A percentile compares a stretch with the other conserved stretches of the same genome.
phyloP scores from a whole-genome alignment of 306 rosid genomes.

The Quillaja saponaria region DNA sequence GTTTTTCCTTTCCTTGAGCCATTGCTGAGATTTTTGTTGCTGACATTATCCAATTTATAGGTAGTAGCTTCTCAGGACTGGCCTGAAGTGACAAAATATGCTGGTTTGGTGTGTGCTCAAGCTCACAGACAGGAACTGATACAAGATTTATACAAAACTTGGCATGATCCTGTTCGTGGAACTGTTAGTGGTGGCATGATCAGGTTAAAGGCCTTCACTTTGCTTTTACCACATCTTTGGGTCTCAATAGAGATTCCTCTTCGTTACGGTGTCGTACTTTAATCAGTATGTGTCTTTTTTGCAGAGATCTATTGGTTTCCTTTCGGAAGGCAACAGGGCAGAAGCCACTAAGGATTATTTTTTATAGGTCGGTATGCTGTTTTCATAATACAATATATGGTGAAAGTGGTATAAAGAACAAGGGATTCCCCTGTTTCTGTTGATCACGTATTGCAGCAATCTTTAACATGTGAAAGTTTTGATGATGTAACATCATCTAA shows the following conservation, averaged over 20 bases:
- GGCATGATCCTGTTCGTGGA: slow-evolving; percentile 96
- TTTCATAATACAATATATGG: background rate
- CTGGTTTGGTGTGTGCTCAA: slow-evolving; percentile 90
- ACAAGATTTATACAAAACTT: slow-evolving; percentile 85
- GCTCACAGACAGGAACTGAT: slow-evolving; percentile 95
- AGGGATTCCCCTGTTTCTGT: too few relatives aligned
- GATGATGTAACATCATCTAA: background rate
- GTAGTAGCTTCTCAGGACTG: slow-evolving; percentile 97
- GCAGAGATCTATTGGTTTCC: slow-evolving; percentile 88
- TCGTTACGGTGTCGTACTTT: slow-evolving; percentile 14
- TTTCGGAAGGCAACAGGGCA: slow-evolving; percentile 94
- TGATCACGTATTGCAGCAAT: background rate
- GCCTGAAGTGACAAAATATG: slow-evolving; percentile 97
- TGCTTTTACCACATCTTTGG: slow-evolving; percentile 4
- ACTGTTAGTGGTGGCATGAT: slow-evolving; percentile 91
- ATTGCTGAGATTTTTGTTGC: slow-evolving; percentile 21
- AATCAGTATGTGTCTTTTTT: slow-evolving; percentile 9
- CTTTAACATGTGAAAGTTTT: background rate
- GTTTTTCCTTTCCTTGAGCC: background rate
- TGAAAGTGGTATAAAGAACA: too few relatives aligned
- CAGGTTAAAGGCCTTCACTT: slow-evolving; percentile 46
- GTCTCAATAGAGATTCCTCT: slow-evolving; percentile 14
- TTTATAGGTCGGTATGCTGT: slow-evolving; percentile 65
- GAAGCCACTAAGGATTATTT: slow-evolving; percentile 85
- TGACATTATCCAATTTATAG: slow-evolving; percentile 48